Evolutionary conservation across 1,284 basidiomycete genomes (phyloP).

Genomic region (Leccinum subatratum): DNA sequence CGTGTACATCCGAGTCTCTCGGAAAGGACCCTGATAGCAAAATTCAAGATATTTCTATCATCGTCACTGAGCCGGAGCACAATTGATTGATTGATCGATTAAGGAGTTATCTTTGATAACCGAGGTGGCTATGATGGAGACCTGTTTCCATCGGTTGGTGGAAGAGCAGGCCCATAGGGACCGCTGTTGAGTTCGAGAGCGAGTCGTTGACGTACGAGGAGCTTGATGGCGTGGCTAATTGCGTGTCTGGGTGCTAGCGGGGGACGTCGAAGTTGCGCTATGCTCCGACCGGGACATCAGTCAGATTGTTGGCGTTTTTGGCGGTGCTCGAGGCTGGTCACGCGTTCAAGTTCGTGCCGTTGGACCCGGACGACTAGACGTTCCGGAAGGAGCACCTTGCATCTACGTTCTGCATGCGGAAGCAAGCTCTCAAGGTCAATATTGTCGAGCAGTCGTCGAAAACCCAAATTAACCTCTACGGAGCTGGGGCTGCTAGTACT

Average conservation of each 20-base stretch:
- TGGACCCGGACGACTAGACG: conserved; percentile 32
- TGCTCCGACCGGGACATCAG: conserved; percentile 25
- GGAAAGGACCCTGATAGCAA: conserved; percentile 19
- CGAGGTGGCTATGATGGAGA: conserved; percentile 15
- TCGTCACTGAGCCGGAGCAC: conserved; percentile 23
- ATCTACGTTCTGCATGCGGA: no score
- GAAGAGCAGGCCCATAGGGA: conserved; percentile 22
- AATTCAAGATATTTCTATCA: conserved; percentile 27
- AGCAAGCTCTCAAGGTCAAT: no score
- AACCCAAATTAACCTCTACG: no score
- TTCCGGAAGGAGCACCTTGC: conserved; percentile 23
- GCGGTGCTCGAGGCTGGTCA: conserved; percentile 32
- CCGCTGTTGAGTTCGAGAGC: conserved; percentile 28
- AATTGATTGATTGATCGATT: conserved; percentile 18
- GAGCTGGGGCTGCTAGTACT: no score
- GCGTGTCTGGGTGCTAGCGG: conserved; percentile 25
- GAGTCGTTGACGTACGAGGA: conserved; percentile 26
- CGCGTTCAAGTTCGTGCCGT: conserved; percentile 7
- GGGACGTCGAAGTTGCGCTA: conserved; percentile 28
- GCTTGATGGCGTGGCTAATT: conserved; percentile 26
- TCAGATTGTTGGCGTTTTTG: conserved; percentile 26
- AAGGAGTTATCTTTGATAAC: conserved; percentile 25
- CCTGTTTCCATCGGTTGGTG: conserved; percentile 25
- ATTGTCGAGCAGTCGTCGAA: no score
- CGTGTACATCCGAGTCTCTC: conserved; percentile 25